A percentile compares a stretch with the other conserved stretches of the same genome.
Conservation (phyloP, 805 yeast genomes). For the Candida easanensis region DNA sequence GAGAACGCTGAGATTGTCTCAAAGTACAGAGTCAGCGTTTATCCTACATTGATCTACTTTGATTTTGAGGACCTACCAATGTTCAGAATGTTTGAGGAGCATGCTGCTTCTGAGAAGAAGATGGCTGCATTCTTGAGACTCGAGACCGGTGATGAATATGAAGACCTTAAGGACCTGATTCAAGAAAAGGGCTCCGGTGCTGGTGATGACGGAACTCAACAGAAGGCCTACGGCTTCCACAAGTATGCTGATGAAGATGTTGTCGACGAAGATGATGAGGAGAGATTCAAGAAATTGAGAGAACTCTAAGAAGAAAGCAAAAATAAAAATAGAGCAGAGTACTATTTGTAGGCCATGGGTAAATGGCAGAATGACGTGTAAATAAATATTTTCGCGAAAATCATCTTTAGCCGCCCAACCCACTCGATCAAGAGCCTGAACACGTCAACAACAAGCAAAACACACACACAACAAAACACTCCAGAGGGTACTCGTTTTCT, state of each 20-base stretch:
- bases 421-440: not conserved
- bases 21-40: constrained; percentile 27
- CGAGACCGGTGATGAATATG: constrained; percentile 21
- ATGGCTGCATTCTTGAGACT: constrained; percentile 29
- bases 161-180: constrained; percentile 10
- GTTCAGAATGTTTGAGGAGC: constrained; percentile 16
- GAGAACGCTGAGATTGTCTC: constrained; percentile 28
- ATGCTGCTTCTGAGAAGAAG: constrained; percentile 25
- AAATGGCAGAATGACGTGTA: too few species aligned
- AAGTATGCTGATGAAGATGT: constrained; percentile 22
- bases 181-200: constrained; percentile 17
- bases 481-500: not conserved
- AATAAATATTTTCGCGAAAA: too few species aligned
- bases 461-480: too few species aligned
- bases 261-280: constrained; percentile 15
- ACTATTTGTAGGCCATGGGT: too few species aligned
- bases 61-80: constrained; percentile 17
- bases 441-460: constrained; percentile 7
- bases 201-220: constrained; percentile 9
- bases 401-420: not conserved
- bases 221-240: constrained; percentile 11
- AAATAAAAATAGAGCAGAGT: too few species aligned
- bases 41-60: constrained; percentile 32
- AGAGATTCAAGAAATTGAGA: constrained; percentile 21
- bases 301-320: constrained; percentile 24